These are phyloP conservation scores for Xylariaceae sp. DNA, from an alignment of 2,329 filamentous ascomycete genomes.

Conservation along the genomic window DNA sequence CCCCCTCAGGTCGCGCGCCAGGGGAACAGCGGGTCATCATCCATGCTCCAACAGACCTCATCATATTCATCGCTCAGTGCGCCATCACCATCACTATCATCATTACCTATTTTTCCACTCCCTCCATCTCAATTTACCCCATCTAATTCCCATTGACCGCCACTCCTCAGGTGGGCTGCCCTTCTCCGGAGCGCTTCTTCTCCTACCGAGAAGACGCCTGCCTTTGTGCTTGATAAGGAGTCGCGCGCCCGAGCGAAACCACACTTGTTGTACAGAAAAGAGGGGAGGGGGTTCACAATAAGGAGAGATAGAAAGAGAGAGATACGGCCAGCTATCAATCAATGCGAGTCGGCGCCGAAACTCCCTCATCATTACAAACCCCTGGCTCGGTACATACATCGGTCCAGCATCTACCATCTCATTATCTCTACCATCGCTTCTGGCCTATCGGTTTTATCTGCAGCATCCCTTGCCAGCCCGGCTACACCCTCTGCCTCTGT, in stretches of 20 bases:
- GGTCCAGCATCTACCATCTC: constrained; percentile 12
- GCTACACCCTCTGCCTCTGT: constrained; percentile 2
- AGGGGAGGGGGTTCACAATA: background rate
- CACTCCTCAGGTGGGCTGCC: background rate
- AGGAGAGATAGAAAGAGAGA: background rate
- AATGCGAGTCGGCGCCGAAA: constrained; percentile 25
- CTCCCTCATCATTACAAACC: constrained; percentile 22
- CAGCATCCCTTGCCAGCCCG: constrained; percentile 18
- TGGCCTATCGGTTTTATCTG: constrained; percentile 24
- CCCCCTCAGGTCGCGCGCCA: constrained; percentile 15
- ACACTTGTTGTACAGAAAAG: background rate
- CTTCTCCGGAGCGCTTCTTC: background rate
- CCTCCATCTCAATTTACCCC: constrained; percentile 12
- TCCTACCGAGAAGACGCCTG: background rate
- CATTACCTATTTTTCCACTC: constrained; percentile 9
- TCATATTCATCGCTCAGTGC: constrained; percentile 22
- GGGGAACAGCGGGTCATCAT: constrained; percentile 19
- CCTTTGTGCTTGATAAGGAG: background rate
- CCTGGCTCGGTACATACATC: constrained; percentile 13
- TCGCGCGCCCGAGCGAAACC: background rate
- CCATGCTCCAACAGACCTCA: constrained; percentile 24
- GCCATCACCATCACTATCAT: constrained; percentile 17
- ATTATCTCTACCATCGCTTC: constrained; percentile 29
- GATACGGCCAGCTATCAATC: constrained; percentile 17
- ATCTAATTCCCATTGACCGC: constrained; percentile 16